Evolutionary conservation across 2,329 filamentous ascomycete genomes (phyloP), one percentile per base, ranked within the genome.

Genomic region (Aspergillus japonicus): DNA sequence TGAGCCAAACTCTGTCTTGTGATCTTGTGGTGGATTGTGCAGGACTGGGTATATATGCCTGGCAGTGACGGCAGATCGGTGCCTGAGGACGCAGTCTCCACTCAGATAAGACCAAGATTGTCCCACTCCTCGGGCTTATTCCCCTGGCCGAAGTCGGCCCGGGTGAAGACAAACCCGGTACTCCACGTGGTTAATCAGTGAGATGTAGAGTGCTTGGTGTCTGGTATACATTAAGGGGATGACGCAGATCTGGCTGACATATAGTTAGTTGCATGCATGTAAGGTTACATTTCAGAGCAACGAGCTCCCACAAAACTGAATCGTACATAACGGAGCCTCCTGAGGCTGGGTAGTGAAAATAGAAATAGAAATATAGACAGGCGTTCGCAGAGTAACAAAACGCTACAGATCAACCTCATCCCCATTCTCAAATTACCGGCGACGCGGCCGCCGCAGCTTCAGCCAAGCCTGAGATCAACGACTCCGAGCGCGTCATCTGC

Each of bases 401-500:
- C 39, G n/a, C 39, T 44, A 35, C 33, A 19, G n/a, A 19, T 19
- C 6, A 44, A 19, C 8, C 35, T 12, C 39, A 44, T 19, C 6
- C 14, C 39, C 16, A 19, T 2, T 16, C 4, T 44, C 39, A 44
- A 19, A 44, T 44, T 4, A 44, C 39, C 14, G 39, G 39, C n/a
- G 39, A 44, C 8, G 53, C 53, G 12, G 53, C 53, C 24, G 51
- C 54, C 24, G 66, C 59, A 12, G 64, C 62, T 1, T 68, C 66
- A 5, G 63, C 59, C 51, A 66, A 47, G 1, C 66, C 66, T 8
- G 65, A 61, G 44, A 68, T 64, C 19, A 68, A 48, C 24, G 66
- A 63, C 51, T 69, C 67, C 19, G 67, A 69, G 8, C 67, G 61
- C n/a, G 64, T 68, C 67, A 69, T 69, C 47, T 65, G 55, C 23